Conservation (phyloP, 2,329 filamentous ascomycete genomes). For the Ceratocystis eucalypticola region DNA sequence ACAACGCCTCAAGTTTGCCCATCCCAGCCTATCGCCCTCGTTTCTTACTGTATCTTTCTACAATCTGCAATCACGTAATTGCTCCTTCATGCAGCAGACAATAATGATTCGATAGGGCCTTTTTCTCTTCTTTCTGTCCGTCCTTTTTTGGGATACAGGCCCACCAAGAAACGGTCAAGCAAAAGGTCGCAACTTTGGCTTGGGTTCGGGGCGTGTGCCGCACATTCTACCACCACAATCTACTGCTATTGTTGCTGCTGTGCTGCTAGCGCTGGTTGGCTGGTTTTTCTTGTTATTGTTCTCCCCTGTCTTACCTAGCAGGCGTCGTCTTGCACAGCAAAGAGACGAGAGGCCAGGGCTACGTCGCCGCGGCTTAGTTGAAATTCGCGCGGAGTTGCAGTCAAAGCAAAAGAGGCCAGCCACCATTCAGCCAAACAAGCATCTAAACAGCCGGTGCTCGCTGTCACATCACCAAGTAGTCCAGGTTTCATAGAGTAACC, state of each 20-base stretch:
- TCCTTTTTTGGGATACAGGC: background rate
- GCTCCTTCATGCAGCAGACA: background rate
- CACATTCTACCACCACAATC: too few species aligned
- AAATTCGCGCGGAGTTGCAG: background rate
- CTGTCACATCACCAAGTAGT: too few species aligned
- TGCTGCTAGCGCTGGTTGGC: background rate
- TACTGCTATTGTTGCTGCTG: background rate
- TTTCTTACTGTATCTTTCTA: background rate
- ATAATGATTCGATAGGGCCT: background rate
- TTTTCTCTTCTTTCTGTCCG: background rate
- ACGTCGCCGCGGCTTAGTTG: background rate
- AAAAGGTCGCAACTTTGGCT: background rate
- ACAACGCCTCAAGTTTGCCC: background rate
- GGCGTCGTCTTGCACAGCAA: background rate
- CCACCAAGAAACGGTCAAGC: background rate
- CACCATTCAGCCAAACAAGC: background rate
- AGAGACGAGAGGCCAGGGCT: background rate
- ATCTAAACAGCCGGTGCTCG: background rate
- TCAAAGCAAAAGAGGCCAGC: constrained; percentile 1
- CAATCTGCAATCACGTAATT: constrained; percentile 5
- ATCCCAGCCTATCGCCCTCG: background rate
- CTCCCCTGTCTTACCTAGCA: too few species aligned
- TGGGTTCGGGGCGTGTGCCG: background rate
- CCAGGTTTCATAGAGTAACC: background rate
- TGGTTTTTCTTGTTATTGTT: background rate